Conservation (phyloP, 495 filamentous ascomycete genomes). For the Hyaloscypha hepaticicola region DNA sequence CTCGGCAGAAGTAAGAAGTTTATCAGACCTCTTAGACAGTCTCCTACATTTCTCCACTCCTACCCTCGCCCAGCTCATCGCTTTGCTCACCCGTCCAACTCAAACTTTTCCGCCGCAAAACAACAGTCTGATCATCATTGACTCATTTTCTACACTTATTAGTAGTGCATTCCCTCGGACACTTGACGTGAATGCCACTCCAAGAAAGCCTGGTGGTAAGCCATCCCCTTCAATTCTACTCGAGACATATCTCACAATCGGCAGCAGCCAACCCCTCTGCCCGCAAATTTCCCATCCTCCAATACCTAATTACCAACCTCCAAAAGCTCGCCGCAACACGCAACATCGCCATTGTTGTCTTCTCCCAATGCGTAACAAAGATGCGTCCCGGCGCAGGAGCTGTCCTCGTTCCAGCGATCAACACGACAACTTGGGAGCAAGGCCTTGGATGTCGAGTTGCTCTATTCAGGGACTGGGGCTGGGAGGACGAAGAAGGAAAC, state of each 20-base stretch:
- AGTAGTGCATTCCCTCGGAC: conserved; percentile 57
- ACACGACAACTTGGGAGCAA: conserved; percentile 59
- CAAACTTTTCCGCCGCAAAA: conserved; percentile 50
- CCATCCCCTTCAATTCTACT: conserved; percentile 1
- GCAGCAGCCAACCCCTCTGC: conserved; percentile 47
- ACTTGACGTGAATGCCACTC: conserved; percentile 33
- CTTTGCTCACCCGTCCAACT: conserved; percentile 38
- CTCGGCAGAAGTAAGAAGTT: conserved; percentile 5
- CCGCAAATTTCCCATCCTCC: conserved; percentile 61
- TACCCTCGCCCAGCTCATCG: conserved; percentile 48
- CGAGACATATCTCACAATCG: conserved; percentile 29
- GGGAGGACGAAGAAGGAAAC: conserved; percentile 24
- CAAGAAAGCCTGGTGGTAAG: conserved; percentile 23
- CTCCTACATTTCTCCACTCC: conserved; percentile 49
- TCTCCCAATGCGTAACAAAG: conserved; percentile 61
- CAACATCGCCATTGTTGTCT: conserved; percentile 56
- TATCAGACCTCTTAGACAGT: conserved; percentile 32
- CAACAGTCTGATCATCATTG: conserved; percentile 57
- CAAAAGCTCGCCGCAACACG: conserved; percentile 53
- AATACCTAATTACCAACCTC: conserved; percentile 45
- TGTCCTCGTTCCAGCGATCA: conserved; percentile 55
- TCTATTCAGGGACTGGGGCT: conserved; percentile 58
- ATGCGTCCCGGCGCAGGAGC: conserved; percentile 50
- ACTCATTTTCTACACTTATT: conserved; percentile 59
- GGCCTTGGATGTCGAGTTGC: conserved; percentile 56